Evolutionary conservation across 805 yeast genomes (phyloP).

Genomic region (Candida quercuum): DNA sequence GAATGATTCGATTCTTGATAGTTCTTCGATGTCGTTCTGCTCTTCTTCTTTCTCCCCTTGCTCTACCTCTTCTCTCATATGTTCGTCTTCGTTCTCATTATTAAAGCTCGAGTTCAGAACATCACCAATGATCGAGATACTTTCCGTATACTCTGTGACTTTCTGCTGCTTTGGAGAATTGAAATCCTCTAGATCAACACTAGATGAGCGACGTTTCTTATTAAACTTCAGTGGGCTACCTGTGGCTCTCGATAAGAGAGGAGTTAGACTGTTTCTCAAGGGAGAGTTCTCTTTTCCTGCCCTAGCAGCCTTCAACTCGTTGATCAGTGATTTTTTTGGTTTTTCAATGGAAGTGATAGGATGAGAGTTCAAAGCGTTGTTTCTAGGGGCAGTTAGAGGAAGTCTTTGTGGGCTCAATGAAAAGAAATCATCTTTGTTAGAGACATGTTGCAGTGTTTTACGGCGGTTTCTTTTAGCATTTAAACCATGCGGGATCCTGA

Average conservation of each 20-base stretch:
- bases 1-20: slow-evolving; percentile 22
- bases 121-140: not conserved
- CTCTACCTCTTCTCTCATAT: slow-evolving; percentile 11
- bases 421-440: not conserved
- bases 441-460: slow-evolving; percentile 16
- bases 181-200: slow-evolving; percentile 20
- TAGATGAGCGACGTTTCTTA: slow-evolving; percentile 17
- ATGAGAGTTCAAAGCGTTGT: slow-evolving; percentile 21
- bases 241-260: too few species aligned
- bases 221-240: slow-evolving; percentile 4
- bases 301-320: slow-evolving; percentile 5
- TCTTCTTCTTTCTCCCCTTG: slow-evolving; percentile 23
- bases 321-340: slow-evolving; percentile 19
- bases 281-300: slow-evolving; percentile 15
- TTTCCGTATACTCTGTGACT: slow-evolving; percentile 3
- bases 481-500: slow-evolving; percentile 43
- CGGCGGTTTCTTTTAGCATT: slow-evolving; percentile 26
- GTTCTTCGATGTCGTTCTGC: too few species aligned
- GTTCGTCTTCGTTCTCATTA: not conserved
- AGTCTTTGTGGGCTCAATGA: slow-evolving; percentile 18
- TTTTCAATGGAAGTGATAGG: slow-evolving; percentile 13
- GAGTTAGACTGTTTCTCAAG: not conserved
- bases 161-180: slow-evolving; percentile 12
- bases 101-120: not conserved
- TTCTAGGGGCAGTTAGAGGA: slow-evolving; percentile 29